Evolutionary conservation across 2,329 filamentous ascomycete genomes (phyloP).

Genomic region (Camillea tinctor): DNA sequence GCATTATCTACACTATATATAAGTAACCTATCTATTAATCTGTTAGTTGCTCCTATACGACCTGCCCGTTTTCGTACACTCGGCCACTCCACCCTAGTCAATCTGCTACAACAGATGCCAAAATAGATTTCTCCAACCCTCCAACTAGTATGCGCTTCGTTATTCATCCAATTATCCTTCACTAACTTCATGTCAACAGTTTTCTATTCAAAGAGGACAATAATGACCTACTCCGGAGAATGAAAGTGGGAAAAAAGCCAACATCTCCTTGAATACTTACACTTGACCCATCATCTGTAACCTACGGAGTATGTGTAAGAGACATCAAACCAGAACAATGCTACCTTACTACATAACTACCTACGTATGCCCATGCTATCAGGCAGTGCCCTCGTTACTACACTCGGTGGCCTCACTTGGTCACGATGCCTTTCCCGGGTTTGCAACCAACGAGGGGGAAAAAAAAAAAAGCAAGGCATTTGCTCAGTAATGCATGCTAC

Average conservation of each 20-base stretch:
- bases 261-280: no score
- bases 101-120: no score
- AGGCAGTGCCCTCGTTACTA: slow-evolving; percentile 1
- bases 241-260: no score
- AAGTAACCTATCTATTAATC: no score
- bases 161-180: no score
- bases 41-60: neutral
- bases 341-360: neutral
- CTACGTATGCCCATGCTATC: neutral
- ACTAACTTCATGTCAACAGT: no score
- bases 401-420: slow-evolving; percentile 5
- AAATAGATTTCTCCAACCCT: neutral
- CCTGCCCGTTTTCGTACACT: neutral
- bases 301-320: no score
- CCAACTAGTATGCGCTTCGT: neutral
- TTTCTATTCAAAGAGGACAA: no score
- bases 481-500: neutral
- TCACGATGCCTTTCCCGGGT: neutral
- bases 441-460: neutral
- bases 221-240: no score
- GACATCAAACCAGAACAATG: neutral
- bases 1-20: no score
- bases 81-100: neutral
- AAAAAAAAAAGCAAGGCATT: neutral
- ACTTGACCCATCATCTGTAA: no score